Evolutionary conservation across 2,329 filamentous ascomycete species (phyloP).

Genomic region (Apiospora marii): DNA sequence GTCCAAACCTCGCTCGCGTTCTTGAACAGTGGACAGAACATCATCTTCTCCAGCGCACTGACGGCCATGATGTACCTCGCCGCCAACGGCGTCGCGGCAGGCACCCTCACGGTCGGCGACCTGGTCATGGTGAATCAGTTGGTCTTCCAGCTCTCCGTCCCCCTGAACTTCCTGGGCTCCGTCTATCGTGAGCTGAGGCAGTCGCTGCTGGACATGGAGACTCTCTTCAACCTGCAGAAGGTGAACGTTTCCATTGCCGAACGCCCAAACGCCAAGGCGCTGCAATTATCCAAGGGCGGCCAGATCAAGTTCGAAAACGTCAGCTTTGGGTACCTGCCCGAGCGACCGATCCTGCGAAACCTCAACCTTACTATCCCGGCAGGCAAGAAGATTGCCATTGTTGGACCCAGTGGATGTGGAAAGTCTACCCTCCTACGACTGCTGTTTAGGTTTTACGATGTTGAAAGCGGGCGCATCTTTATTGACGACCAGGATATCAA

Average conservation of each 20-base stretch:
- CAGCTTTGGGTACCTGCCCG: constrained; percentile 87
- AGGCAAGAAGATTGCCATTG: constrained; percentile 94
- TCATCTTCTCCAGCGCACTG: constrained; percentile 94
- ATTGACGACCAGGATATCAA: constrained; percentile 95
- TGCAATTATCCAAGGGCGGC: constrained; percentile 78
- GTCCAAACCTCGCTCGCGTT: constrained; percentile 92
- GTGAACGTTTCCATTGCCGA: constrained; percentile 91
- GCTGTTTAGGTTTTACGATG: constrained; percentile 94
- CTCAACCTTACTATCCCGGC: constrained; percentile 89
- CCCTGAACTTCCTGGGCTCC: constrained; percentile 96
- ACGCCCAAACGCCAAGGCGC: constrained; percentile 73
- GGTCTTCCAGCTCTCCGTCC: constrained; percentile 96
- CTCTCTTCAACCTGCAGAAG: constrained; percentile 95
- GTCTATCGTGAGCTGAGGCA: constrained; percentile 96
- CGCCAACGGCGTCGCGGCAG: constrained; percentile 84
- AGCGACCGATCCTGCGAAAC: constrained; percentile 86
- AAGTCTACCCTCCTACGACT: constrained; percentile 93
- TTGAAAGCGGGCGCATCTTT: constrained; percentile 82
- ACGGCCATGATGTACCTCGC: constrained; percentile 99
- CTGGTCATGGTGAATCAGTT: constrained; percentile 99
- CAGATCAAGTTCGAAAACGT: constrained; percentile 96
- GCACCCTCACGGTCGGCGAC: constrained; percentile 88
- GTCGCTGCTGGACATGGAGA: constrained; percentile 97
- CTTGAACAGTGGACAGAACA: constrained; percentile 92
- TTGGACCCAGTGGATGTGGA: constrained; percentile 93